Base-by-base conservation (phyloP, 163 green algal genomes). In the Chloroidium sp. region DNA sequence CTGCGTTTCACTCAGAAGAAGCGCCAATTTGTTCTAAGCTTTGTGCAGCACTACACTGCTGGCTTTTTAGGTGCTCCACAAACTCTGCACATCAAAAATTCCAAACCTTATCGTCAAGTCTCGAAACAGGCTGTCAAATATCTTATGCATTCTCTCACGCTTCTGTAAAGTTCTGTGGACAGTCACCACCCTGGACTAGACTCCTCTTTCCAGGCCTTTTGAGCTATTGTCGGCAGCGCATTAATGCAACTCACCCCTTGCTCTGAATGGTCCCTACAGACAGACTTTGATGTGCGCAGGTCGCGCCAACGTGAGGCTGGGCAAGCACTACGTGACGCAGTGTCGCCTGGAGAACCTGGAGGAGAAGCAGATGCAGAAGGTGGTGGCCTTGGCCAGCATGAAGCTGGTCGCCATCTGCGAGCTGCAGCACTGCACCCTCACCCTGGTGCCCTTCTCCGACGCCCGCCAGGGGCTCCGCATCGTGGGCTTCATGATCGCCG, bases 401-500 rank as follows among this genome's bases (percentile, higher is more conserved):
- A 77, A 78, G 69, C 78, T 82, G 69, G 78, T 82, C 60, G 78
- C 69, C 12, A 69, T 82, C 60, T 82, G 69, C 61, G 61, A 78
- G 60, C 78, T 82, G 78, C 78, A 82, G 69, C 78, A 82, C 69
- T 82, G 78, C 78, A 72, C 61, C 69, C 78, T 82, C 13, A 78
- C 69, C 0, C 69, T 82, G 1, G 78, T 81, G 67, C 78, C 78
- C 58, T 76, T 72, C 78, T n/a, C 60, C 10, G 67, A 61, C 0
- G 57, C 8, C 1, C 14, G 12, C 4, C 12, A 62, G 3, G 8
- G 58, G 67, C 78, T 81, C 58, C 67, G 78, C 78, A 57, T 81
- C 2, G 62, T 81, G 6, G 78, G 78, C 64, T 81, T 81, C 67
- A 59, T 81, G 36, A 76, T 76, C 36, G 78, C 67, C 2, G 78